Percentiles rank a stretch among this genome's conserved stretches.
phyloP scores from a whole-genome alignment of 768 basidiomycete species.

The Leccinum disarticulatum region DNA sequence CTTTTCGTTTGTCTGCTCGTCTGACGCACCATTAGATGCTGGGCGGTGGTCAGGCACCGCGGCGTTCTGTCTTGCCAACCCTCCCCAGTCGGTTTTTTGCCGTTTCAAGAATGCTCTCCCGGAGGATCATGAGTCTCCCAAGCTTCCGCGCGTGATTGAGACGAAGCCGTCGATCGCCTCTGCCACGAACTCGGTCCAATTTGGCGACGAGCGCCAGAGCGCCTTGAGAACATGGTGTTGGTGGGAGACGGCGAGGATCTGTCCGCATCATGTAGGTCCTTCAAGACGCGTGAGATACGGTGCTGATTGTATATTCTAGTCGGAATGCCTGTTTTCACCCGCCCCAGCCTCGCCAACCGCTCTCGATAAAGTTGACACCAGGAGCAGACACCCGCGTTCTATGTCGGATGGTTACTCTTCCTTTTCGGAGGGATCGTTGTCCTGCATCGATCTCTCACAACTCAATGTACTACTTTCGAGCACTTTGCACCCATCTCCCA shows the following conservation, averaged over 20 bases:
- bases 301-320: conserved; percentile 31
- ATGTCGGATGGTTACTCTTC: conserved; percentile 65
- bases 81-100: conserved; percentile 35
- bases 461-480: conserved; percentile 58
- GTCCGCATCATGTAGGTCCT: conserved; percentile 47
- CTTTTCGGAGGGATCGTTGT: conserved; percentile 69
- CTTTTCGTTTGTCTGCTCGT: not conserved
- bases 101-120: conserved; percentile 29
- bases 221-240: conserved; percentile 64
- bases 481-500: conserved; percentile 50
- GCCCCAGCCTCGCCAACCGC: conserved; percentile 48
- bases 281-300: not conserved
- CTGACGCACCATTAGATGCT: conserved; percentile 56
- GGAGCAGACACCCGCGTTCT: conserved; percentile 68
- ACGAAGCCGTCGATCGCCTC: conserved; percentile 65
- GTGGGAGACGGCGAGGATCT: conserved; percentile 66
- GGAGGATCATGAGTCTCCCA: conserved; percentile 34
- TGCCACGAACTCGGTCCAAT: conserved; percentile 53
- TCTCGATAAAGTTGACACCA: conserved; percentile 65
- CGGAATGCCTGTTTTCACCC: conserved; percentile 58
- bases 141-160: conserved; percentile 51
- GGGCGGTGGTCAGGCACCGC: conserved; percentile 72
- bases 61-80: conserved; percentile 50
- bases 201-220: conserved; percentile 67
- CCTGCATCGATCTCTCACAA: conserved; percentile 71